These are phyloP conservation scores for Sanghuangporus baumii DNA, from an alignment of 1,284 basidiomycete species.

Conservation along the genomic window DNA sequence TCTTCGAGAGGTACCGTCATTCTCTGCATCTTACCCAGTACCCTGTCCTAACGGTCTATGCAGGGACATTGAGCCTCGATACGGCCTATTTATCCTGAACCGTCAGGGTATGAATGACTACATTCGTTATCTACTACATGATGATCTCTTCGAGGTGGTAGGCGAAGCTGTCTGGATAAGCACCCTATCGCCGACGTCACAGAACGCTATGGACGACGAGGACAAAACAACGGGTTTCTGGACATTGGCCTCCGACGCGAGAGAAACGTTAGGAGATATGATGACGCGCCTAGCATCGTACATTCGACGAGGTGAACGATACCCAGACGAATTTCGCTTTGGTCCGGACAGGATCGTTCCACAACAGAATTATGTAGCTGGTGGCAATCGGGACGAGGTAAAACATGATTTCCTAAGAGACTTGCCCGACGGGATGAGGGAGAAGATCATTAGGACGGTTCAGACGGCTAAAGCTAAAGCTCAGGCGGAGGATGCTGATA, in stretches of 20 bases:
- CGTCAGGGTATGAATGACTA: constrained; percentile 84
- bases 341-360: constrained; percentile 59
- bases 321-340: constrained; percentile 63
- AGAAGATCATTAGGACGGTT: constrained; percentile 11
- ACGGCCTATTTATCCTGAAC: constrained; percentile 86
- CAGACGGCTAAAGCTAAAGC: constrained; percentile 9
- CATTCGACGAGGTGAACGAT: constrained; percentile 55
- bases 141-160: constrained; percentile 67
- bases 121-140: constrained; percentile 68
- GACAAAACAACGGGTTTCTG: constrained; percentile 58
- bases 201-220: constrained; percentile 15
- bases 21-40: constrained; percentile 7
- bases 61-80: constrained; percentile 68
- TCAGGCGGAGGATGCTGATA: not conserved
- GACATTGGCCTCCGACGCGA: constrained; percentile 68
- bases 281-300: constrained; percentile 59
- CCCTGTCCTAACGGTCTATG: constrained; percentile 6
- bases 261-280: constrained; percentile 65
- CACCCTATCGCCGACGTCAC: constrained; percentile 2
- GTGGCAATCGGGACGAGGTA: not conserved
- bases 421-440: constrained; percentile 7
- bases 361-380: constrained; percentile 26
- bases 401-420: constrained; percentile 5
- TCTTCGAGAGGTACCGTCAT: constrained; percentile 68
- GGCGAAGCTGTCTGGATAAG: constrained; percentile 29